Percentiles rank a stretch among this genome's conserved stretches.
Evolutionary conservation across 2,329 filamentous ascomycete species (phyloP).

Genomic region (Lachnellula hyalina): DNA sequence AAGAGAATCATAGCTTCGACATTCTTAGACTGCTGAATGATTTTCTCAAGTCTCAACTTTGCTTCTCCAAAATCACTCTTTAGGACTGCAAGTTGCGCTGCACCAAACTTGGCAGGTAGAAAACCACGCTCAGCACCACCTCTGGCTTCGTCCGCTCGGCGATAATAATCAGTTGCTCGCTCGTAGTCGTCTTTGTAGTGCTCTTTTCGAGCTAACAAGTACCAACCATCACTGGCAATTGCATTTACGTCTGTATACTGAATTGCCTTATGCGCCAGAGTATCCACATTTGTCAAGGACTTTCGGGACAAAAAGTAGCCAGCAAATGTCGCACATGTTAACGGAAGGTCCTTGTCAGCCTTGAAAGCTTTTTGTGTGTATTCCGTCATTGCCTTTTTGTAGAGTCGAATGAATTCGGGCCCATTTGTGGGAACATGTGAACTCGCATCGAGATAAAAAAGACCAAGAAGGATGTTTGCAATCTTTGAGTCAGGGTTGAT

Average conservation of each 20-base stretch:
- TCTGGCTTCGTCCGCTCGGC: slow-evolving; percentile 82
- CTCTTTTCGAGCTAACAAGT: slow-evolving; percentile 84
- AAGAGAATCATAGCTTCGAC: slow-evolving; percentile 89
- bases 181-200: slow-evolving; percentile 74
- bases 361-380: slow-evolving; percentile 95
- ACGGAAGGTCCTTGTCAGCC: slow-evolving; percentile 80
- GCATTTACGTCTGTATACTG: slow-evolving; percentile 94
- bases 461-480: slow-evolving; percentile 81
- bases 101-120: slow-evolving; percentile 89
- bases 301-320: slow-evolving; percentile 84
- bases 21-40: slow-evolving; percentile 76
- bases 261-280: slow-evolving; percentile 85
- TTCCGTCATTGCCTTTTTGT: slow-evolving; percentile 90
- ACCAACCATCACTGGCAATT: slow-evolving; percentile 97
- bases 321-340: slow-evolving; percentile 87
- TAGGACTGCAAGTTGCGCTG: slow-evolving; percentile 80
- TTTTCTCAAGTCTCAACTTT: slow-evolving; percentile 90
- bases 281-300: slow-evolving; percentile 74
- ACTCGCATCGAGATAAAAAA: slow-evolving; percentile 85
- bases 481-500: slow-evolving; percentile 79
- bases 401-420: slow-evolving; percentile 75
- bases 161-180: slow-evolving; percentile 80
- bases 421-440: slow-evolving; percentile 78
- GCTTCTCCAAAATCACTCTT: slow-evolving; percentile 84
- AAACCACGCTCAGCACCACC: slow-evolving; percentile 89